Conservation (phyloP, 2,329 filamentous ascomycete genomes). For the Aschersonia sp. region DNA sequence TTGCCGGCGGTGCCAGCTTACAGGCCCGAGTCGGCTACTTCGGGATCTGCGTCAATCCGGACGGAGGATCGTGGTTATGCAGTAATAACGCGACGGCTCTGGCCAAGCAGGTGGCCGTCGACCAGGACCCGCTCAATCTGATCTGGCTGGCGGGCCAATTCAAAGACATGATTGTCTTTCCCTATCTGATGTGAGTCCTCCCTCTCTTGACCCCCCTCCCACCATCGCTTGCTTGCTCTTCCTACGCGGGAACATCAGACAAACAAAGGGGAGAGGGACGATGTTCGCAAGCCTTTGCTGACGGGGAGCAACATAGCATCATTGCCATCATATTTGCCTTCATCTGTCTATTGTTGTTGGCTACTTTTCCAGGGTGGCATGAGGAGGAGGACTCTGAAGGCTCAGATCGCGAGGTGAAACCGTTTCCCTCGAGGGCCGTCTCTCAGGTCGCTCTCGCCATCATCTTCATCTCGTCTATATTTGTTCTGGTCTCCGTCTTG, state of each 20-base stretch:
- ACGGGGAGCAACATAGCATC: conserved; percentile 42
- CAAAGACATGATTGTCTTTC: conserved; percentile 97
- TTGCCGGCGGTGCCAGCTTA: conserved; percentile 69
- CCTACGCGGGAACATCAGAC: neutral
- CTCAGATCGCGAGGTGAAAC: conserved; percentile 80
- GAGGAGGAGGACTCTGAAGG: conserved; percentile 72
- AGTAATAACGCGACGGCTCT: conserved; percentile 93
- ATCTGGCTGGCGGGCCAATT: conserved; percentile 96
- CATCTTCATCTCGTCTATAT: conserved; percentile 66
- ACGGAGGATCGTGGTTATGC: conserved; percentile 84
- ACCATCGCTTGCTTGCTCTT: no score
- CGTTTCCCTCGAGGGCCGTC: conserved; percentile 82
- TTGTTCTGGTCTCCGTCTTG: conserved; percentile 59
- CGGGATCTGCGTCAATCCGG: conserved; percentile 87
- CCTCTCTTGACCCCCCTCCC: neutral
- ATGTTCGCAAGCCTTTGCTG: neutral
- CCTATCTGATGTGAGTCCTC: conserved; percentile 70
- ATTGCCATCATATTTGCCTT: conserved; percentile 97
- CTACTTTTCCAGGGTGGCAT: conserved; percentile 96
- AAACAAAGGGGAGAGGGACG: neutral
- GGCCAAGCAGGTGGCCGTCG: conserved; percentile 74
- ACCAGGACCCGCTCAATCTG: conserved; percentile 90
- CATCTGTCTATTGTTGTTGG: conserved; percentile 84
- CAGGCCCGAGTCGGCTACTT: conserved; percentile 95
- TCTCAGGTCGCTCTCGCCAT: conserved; percentile 87